Conservation (phyloP, 192 early-diverging fungal species). For the Mortierella claussenii region DNA sequence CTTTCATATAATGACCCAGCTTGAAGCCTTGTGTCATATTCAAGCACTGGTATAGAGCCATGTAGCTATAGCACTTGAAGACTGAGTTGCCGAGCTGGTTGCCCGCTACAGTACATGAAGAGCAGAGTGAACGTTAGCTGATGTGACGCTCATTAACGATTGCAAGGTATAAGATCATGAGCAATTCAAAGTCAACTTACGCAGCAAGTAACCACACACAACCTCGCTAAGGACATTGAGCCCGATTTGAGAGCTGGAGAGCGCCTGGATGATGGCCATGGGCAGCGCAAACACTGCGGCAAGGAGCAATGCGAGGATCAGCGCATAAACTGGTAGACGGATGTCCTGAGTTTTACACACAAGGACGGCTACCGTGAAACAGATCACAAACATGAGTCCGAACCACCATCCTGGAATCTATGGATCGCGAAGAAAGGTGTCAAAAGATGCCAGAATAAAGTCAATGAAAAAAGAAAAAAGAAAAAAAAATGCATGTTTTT, state of each 20-base stretch:
- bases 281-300: conserved; percentile 62
- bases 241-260: conserved; percentile 62
- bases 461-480: too few relatives aligned
- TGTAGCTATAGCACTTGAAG: conserved; percentile 70
- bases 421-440: conserved; percentile 25
- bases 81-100: conserved; percentile 61
- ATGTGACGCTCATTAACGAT: too few relatives aligned
- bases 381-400: conserved; percentile 52
- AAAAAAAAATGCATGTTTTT: conserved; percentile 33
- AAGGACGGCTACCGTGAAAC: conserved; percentile 51
- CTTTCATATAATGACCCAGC: conserved; percentile 57
- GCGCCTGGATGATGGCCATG: conserved; percentile 61
- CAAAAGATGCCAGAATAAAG: too few relatives aligned
- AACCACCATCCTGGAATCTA: conserved; percentile 70
- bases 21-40: conserved; percentile 78
- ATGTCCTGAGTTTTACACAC: conserved; percentile 38
- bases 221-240: conserved; percentile 71
- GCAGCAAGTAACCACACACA: conserved; percentile 60
- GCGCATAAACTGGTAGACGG: conserved; percentile 59
- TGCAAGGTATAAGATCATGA: too few relatives aligned
- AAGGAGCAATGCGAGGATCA: conserved; percentile 58
- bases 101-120: conserved; percentile 60
- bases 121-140: too few relatives aligned
- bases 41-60: conserved; percentile 81
- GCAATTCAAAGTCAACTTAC: conserved; percentile 42